Base-by-base conservation (phyloP, 2,329 filamentous ascomycete genomes). In the Blastomyces silverae region DNA sequence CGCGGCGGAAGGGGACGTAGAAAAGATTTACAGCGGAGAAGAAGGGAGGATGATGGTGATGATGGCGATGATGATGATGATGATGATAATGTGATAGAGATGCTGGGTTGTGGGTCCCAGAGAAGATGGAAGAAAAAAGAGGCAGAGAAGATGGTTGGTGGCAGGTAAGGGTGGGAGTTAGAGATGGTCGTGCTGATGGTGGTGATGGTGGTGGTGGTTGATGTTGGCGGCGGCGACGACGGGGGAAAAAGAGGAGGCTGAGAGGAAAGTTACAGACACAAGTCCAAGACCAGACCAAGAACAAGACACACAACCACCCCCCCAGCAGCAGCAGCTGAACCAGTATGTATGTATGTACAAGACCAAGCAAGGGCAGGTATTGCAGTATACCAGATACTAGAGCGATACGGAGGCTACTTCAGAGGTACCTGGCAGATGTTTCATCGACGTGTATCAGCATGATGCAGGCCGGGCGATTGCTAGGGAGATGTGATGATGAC, bases 71-170 rank as follows among this genome's bases (percentile, higher is more conserved):
- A 4, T 2, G 31, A n/a, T 22, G 20, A 3, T n/a, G 34, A 31
- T 57, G 31, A 57, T 57, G 53, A 13, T 34, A 31, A 20, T 57
- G 7, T 2, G 8, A 34, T 34, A 34, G 31, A 4, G 31, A 34
- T 56, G 53, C 17, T 56, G 28, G 31, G 13, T 53, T 13, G 22
- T 25, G 50, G 50, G 50, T 53, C 28, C 22, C 10, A 60, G 63
- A 66, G 63, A 52, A 63, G 62, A 64, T 66, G 37, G 60, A 64
- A 64, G 67, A 2, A 37, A 68, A 64, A 65, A 66, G n/a, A 39
- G 2, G 52, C 11, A 58, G 52, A 28, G 31, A 25, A 31, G 34
- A 31, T 39, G 28, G 52, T 63, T 28, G 34, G 34, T 37, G 34
- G 34, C 8, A 37, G 34, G 7, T 37, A 10, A 37, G 34, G 52